Conservation (phyloP, 352 stramenopile species). For the Globisporangium heterothallicum region DNA sequence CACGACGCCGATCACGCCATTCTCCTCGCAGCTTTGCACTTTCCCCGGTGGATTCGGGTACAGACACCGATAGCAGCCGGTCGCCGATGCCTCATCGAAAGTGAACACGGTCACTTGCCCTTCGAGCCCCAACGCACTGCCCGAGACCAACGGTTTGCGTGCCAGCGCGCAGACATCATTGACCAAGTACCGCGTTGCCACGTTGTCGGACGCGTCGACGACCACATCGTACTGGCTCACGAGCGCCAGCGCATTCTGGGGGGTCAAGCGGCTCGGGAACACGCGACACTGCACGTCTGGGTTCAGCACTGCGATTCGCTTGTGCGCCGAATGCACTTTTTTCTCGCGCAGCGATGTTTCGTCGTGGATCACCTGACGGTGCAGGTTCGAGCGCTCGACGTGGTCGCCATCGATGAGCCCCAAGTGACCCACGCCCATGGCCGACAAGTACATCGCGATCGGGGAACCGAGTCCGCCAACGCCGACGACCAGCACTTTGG, state of each 20-base stretch:
- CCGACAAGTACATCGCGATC: slow-evolving; percentile 92
- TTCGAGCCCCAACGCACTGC: slow-evolving; percentile 93
- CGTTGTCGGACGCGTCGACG: slow-evolving; percentile 96
- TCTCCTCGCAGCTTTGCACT: slow-evolving; percentile 86
- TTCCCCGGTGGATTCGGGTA: slow-evolving; percentile 84
- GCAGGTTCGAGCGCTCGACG: slow-evolving; percentile 96
- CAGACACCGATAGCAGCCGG: slow-evolving; percentile 95
- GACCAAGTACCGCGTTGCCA: slow-evolving; percentile 92
- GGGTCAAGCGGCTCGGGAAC: slow-evolving; percentile 48
- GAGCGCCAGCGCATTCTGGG: slow-evolving; percentile 74
- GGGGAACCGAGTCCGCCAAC: slow-evolving; percentile 95
- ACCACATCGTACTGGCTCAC: slow-evolving; percentile 88
- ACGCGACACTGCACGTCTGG: slow-evolving; percentile 63
- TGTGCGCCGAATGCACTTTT: slow-evolving; percentile 89
- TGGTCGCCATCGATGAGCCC: slow-evolving; percentile 92
- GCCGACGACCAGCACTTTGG: slow-evolving; percentile 89
- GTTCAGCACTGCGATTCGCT: slow-evolving; percentile 62
- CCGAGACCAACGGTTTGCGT: slow-evolving; percentile 89
- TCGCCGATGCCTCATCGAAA: slow-evolving; percentile 34
- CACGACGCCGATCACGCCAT: slow-evolving; percentile 95
- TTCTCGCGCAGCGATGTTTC: slow-evolving; percentile 68
- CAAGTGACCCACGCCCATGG: slow-evolving; percentile 91
- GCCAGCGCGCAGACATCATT: slow-evolving; percentile 92
- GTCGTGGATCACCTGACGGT: slow-evolving; percentile 95
- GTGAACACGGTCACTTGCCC: slow-evolving; percentile 96